phyloP scores from a whole-genome alignment of 495 filamentous ascomycete species.

The Daldinia decipiens region DNA sequence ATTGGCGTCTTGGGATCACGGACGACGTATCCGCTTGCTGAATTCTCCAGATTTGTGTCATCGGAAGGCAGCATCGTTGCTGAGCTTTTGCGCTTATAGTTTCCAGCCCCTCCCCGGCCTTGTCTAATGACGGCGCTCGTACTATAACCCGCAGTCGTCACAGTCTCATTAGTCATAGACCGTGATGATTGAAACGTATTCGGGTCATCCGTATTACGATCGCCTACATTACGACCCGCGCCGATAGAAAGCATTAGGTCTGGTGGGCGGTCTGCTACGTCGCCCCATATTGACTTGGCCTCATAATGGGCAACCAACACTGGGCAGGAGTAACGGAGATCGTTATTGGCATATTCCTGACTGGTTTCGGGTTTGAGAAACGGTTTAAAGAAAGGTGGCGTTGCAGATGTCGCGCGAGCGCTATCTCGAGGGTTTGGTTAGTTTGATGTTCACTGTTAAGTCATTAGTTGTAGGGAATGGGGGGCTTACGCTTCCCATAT shows the following conservation, averaged over 20 bases:
- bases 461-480: neutral
- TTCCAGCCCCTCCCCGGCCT: conserved; percentile 44
- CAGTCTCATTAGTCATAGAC: conserved; percentile 43
- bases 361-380: conserved; percentile 54
- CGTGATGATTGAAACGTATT: conserved; percentile 21
- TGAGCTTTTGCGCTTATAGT: conserved; percentile 43
- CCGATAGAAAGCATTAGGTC: conserved; percentile 64
- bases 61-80: conserved; percentile 17
- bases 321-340: conserved; percentile 60
- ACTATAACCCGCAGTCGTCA: conserved; percentile 10
- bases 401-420: conserved; percentile 61
- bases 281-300: conserved; percentile 58
- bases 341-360: conserved; percentile 57
- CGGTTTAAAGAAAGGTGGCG: conserved; percentile 59
- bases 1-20: conserved; percentile 43
- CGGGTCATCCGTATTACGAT: conserved; percentile 35
- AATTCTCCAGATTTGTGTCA: conserved; percentile 5
- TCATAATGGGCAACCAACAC: conserved; percentile 58
- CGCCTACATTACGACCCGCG: conserved; percentile 46
- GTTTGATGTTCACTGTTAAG: neutral
- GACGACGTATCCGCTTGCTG: conserved; percentile 40
- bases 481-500: conserved; percentile 63
- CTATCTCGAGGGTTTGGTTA: conserved; percentile 36
- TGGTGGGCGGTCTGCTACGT: conserved; percentile 49
- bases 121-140: conserved; percentile 44